Conservation (phyloP, 768 basidiomycete genomes). For the Terana coerulea region DNA sequence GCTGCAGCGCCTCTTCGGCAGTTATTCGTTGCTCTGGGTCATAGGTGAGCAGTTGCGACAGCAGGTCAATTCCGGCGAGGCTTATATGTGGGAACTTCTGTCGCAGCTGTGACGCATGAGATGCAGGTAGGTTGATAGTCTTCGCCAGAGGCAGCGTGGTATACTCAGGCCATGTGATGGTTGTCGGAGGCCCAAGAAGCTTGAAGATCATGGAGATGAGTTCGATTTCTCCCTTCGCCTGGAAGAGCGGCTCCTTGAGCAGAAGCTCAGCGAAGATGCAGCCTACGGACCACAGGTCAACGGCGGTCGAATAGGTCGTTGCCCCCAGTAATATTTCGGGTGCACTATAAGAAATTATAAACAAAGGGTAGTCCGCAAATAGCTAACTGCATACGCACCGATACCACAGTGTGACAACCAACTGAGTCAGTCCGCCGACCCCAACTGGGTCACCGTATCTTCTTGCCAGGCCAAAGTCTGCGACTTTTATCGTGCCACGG, state of each 20-base stretch:
- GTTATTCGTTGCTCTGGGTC: constrained; percentile 84
- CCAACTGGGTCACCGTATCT: constrained; percentile 96
- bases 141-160: constrained; percentile 75
- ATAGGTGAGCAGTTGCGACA: constrained; percentile 80
- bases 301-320: constrained; percentile 88
- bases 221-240: constrained; percentile 93
- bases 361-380: constrained; percentile 15
- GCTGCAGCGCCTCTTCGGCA: constrained; percentile 86
- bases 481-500: constrained; percentile 96
- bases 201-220: constrained; percentile 93
- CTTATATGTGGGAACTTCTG: constrained; percentile 86
- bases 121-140: constrained; percentile 69
- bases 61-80: constrained; percentile 76
- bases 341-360: constrained; percentile 48
- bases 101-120: constrained; percentile 72
- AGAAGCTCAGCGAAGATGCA: constrained; percentile 98
- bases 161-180: constrained; percentile 84
- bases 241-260: constrained; percentile 94
- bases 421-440: constrained; percentile 94
- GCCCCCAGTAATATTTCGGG: constrained; percentile 95
- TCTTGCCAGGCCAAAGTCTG: constrained; percentile 95
- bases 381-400: constrained; percentile 45
- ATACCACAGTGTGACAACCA: constrained; percentile 99
- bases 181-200: constrained; percentile 90
- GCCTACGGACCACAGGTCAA: constrained; percentile 99